Conservation (phyloP, 208 protist species). For the Leishmania aethiopica region DNA sequence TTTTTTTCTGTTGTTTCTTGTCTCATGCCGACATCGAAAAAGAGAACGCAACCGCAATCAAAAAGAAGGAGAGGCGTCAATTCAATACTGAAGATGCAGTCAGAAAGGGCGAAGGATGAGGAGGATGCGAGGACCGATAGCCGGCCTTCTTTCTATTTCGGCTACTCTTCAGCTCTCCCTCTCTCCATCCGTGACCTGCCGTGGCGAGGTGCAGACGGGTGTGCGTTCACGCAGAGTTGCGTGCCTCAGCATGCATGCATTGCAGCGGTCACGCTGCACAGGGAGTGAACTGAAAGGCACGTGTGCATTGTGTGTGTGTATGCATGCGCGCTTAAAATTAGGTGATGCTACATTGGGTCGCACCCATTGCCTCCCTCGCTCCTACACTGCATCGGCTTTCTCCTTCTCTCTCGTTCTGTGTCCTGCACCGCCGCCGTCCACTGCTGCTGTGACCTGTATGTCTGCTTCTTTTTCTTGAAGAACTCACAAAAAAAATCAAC, state of each 20-base stretch:
- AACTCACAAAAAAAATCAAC: background rate
- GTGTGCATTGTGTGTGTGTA: background rate
- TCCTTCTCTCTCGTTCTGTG: background rate
- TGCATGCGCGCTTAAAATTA: background rate
- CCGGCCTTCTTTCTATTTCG: background rate
- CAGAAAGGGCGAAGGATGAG: background rate
- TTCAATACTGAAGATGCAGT: background rate
- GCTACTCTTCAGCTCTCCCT: background rate
- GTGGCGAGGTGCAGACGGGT: background rate
- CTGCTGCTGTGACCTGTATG: background rate
- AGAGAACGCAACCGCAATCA: constrained; percentile 14
- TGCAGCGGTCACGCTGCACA: background rate
- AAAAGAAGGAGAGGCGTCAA: background rate
- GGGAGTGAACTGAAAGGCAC: background rate
- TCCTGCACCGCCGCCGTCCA: background rate
- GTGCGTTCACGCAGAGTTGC: background rate
- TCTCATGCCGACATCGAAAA: constrained; percentile 6
- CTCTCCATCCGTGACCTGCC: background rate
- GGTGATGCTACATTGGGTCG: background rate
- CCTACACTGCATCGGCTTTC: background rate
- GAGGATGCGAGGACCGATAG: background rate
- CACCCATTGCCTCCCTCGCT: background rate
- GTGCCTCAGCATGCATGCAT: background rate
- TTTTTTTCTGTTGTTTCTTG: constrained; percentile 2
- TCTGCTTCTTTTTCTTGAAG: background rate